Evolutionary conservation across 352 stramenopile species (phyloP).

Genomic region (Globisporangium cystogenes): DNA sequence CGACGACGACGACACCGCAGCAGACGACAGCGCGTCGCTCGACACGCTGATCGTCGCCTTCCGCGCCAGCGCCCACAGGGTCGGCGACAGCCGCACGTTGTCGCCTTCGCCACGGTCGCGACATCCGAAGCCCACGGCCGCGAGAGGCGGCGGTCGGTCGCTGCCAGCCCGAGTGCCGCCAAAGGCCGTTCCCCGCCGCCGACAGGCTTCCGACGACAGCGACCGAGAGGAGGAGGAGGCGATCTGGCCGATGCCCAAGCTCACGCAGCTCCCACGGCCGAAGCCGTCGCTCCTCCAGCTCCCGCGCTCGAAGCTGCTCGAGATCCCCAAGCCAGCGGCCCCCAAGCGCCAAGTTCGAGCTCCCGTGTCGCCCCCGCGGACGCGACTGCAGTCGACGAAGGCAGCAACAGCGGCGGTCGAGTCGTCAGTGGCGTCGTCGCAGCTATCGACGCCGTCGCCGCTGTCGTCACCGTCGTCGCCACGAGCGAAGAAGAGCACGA

Average conservation of each 20-base stretch:
- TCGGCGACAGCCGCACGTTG: background rate
- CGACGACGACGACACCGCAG: background rate
- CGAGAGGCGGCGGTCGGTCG: background rate
- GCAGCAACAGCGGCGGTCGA: background rate
- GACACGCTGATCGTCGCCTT: conserved; percentile 49
- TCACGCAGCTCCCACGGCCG: conserved; percentile 29
- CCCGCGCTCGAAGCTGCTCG: conserved; percentile 9
- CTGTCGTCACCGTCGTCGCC: background rate
- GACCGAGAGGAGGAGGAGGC: conserved; percentile 2
- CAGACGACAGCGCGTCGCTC: conserved; percentile 23
- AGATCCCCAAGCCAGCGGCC: conserved; percentile 4
- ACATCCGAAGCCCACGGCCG: background rate
- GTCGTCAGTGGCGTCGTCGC: background rate
- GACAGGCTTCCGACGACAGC: conserved; percentile 2
- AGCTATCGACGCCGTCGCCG: background rate
- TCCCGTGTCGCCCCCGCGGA: background rate
- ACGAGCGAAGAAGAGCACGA: background rate
- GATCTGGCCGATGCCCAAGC: conserved; percentile 43
- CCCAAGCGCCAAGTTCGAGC: background rate
- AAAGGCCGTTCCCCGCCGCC: no score
- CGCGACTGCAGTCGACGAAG: background rate
- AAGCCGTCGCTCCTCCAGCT: conserved; percentile 30
- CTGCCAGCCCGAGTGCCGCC: no score
- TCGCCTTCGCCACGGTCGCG: no score
- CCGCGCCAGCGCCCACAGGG: conserved; percentile 21